Percentiles rank a stretch among this genome's conserved stretches.
phyloP scores from a whole-genome alignment of 2,329 filamentous ascomycete genomes.

The Cadophora gregata region DNA sequence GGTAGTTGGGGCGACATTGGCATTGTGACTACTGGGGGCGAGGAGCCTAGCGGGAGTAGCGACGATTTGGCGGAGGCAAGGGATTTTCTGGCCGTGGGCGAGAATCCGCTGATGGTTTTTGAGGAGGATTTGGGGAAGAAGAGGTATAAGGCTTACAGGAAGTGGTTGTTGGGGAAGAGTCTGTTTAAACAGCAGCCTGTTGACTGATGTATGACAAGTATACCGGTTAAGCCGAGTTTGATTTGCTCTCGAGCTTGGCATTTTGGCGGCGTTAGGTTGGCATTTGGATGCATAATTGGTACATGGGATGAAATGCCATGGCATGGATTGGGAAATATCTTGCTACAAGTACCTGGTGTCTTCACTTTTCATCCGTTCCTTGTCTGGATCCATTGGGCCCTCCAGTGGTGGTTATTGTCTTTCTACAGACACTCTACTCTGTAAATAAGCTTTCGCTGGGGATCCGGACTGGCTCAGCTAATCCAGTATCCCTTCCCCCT shows the following conservation, averaged over 20 bases:
- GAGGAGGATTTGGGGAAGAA: slow-evolving; percentile 90
- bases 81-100: slow-evolving; percentile 76
- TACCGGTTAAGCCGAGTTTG: neutral
- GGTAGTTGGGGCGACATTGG: slow-evolving; percentile 64
- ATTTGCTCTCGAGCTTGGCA: slow-evolving; percentile 10
- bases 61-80: slow-evolving; percentile 73
- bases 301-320: slow-evolving; percentile 18
- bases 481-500: neutral
- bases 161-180: slow-evolving; percentile 94
- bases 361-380: neutral
- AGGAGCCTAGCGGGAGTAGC: slow-evolving; percentile 27
- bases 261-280: slow-evolving; percentile 12
- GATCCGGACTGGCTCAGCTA: neutral
- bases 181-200: slow-evolving; percentile 89
- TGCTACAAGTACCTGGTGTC: neutral
- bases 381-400: neutral
- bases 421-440: neutral
- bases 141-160: slow-evolving; percentile 93
- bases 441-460: too few species aligned
- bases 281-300: neutral
- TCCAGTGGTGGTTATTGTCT: neutral
- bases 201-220: slow-evolving; percentile 42
- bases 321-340: neutral
- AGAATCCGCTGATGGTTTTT: slow-evolving; percentile 86
- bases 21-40: slow-evolving; percentile 33